Base-by-base conservation (phyloP, 768 basidiomycete genomes). In the Pleurotus eryngii region DNA sequence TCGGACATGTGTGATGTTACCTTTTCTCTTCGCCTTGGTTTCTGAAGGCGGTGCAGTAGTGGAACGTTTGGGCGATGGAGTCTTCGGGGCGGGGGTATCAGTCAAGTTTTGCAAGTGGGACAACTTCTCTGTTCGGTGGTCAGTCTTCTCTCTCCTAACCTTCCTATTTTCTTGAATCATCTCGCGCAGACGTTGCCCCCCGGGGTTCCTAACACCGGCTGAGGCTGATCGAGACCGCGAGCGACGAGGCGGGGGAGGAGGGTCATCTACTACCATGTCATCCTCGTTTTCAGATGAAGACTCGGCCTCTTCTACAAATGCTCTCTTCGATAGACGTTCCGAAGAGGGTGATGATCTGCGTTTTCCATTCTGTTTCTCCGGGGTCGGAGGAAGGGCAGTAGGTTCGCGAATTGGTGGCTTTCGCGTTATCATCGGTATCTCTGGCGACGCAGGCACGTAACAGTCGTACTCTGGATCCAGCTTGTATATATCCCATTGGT, bases 401-500 rank as follows among this genome's bases (percentile, higher is more conserved):
- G 30, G 30, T 42, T 54, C 39, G 5, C 53, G 56, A 14, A 57
- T 61, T 39, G 47, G 35, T 8, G 24, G 26, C 39, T 57, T 60
- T 38, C 46, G 64, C 2, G 69, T 67, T 38, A 82, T 77, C 3
- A 65, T 65, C 1, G 74, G 67, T 15, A 73, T 48, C 3, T 73
- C 68, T 7, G 81, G 78, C 53, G 71, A 70, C 35, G 67, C 67
- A 30, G 71, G 78, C 7, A 90, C 83, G 57, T 73, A 69, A 65
- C 90, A 92, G 20, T 81, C 79, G 61, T 92, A 92, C n/a, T 70
- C 68, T 2, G 86, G 83, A 65, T 92, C 90, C 6, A 92, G 77
- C 65, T 91, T 92, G 72, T 91, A 86, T 26, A 92, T 84, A 59
- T 92, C 90, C 90, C 90, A 92, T 67, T 91, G 89, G 37, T 92